phyloP scores from a whole-genome alignment of 129 eudicot genomes.

The Saposhnikovia divaricata region DNA sequence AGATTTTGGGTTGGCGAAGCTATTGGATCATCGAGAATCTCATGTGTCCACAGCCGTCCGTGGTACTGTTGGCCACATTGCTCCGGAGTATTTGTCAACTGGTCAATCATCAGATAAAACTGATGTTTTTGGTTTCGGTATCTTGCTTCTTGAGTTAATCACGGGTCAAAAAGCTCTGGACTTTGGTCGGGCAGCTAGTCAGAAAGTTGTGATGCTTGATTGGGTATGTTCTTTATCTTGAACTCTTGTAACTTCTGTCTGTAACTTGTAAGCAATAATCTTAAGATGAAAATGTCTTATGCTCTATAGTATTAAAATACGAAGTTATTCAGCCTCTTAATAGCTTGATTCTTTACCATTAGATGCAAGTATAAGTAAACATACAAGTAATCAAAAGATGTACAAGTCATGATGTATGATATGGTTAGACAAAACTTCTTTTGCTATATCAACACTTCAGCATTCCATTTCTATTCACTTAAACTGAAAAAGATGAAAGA shows the following conservation, averaged over 20 bases:
- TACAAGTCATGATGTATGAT: not conserved
- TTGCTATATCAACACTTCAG: not conserved
- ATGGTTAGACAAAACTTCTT: not conserved
- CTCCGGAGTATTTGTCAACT: slow-evolving; percentile 85
- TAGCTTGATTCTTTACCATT: not conserved
- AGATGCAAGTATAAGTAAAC: not conserved
- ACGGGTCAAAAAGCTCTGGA: slow-evolving; percentile 92
- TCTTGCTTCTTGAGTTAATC: slow-evolving; percentile 80
- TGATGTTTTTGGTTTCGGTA: slow-evolving; percentile 92
- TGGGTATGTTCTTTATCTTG: slow-evolving; percentile 49
- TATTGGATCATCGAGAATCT: slow-evolving; percentile 82
- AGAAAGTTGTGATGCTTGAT: slow-evolving; percentile 82
- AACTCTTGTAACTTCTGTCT: not conserved
- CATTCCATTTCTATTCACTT: not conserved
- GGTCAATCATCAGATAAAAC: slow-evolving; percentile 97
- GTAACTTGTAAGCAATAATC: not conserved
- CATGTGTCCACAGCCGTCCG: slow-evolving; percentile 97
- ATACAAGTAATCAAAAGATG: not conserved
- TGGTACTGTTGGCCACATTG: slow-evolving; percentile 96
- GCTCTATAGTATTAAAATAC: not conserved
- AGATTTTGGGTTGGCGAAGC: slow-evolving; percentile 91
- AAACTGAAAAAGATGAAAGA: not conserved
- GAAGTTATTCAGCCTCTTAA: not conserved
- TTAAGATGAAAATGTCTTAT: not conserved
- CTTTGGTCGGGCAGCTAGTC: slow-evolving; percentile 66